These are phyloP conservation scores for Colletotrichum ledebouriae DNA, from an alignment of 2,329 filamentous ascomycete genomes.

Conservation along the genomic window DNA sequence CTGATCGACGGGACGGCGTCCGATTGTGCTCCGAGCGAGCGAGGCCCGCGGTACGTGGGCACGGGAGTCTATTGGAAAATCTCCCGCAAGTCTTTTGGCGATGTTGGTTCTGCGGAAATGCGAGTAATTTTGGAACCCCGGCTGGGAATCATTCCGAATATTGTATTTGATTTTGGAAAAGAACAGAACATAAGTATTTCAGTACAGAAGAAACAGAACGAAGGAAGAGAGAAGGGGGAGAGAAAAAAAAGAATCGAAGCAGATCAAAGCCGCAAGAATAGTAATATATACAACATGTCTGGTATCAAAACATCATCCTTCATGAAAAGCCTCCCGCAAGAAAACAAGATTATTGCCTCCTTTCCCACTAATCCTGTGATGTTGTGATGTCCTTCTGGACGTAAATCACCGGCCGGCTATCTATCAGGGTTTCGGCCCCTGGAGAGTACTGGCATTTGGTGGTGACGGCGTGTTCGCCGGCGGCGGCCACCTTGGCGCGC, in stretches of 20 bases:
- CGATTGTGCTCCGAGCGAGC: conserved; percentile 1
- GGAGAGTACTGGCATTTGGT: conserved; percentile 34
- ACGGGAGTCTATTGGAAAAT: not conserved
- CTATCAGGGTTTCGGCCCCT: conserved; percentile 11
- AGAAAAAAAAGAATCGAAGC: not conserved
- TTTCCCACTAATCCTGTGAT: conserved; percentile 23
- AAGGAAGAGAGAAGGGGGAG: not conserved
- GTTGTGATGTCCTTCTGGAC: conserved; percentile 35
- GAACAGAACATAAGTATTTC: not conserved
- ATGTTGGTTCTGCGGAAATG: not conserved
- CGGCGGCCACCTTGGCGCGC: conserved; percentile 6
- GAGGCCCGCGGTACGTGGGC: not conserved
- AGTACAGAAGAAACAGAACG: not conserved
- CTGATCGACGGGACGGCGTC: conserved; percentile 6
- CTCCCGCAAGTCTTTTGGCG: conserved; percentile 20
- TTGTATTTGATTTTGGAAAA: not conserved
- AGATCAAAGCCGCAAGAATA: conserved; percentile 1
- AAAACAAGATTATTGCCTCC: not conserved
- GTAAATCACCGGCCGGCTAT: conserved; percentile 33
- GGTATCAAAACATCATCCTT: conserved; percentile 10
- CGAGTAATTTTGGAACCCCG: conserved; percentile 2
- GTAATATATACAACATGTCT: conserved; percentile 25
- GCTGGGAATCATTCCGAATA: not conserved
- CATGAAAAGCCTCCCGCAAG: not conserved
- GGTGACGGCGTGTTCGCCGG: conserved; percentile 13